These are phyloP conservation scores for Apiotrichum gracile DNA, from an alignment of 1,284 basidiomycete species.

Conservation along the genomic window DNA sequence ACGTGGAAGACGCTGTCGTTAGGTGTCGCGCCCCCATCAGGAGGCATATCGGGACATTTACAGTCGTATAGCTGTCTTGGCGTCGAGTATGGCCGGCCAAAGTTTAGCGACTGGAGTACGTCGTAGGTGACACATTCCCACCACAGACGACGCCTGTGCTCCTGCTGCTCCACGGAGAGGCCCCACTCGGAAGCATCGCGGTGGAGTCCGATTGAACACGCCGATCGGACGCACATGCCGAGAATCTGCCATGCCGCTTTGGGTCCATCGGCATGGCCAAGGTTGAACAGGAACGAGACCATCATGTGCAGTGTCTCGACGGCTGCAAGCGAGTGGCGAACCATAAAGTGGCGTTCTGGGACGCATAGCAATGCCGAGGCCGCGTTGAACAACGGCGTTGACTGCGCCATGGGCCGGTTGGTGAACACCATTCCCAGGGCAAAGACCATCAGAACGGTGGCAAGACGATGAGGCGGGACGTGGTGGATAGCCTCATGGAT, in stretches of 20 bases:
- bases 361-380: slow-evolving; percentile 15
- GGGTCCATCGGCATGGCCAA: slow-evolving; percentile 13
- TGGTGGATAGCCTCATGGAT: slow-evolving; percentile 14
- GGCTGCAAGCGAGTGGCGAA: slow-evolving; percentile 15
- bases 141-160: slow-evolving; percentile 15
- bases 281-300: slow-evolving; percentile 19
- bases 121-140: slow-evolving; percentile 22
- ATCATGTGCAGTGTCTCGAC: slow-evolving; percentile 24
- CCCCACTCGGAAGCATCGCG: slow-evolving; percentile 23
- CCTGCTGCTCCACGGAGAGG: slow-evolving; percentile 13
- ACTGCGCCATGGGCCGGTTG: slow-evolving; percentile 8
- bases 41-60: slow-evolving; percentile 9
- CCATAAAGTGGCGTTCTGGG: slow-evolving; percentile 19
- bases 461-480: slow-evolving; percentile 16
- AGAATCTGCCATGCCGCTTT: slow-evolving; percentile 21
- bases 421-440: slow-evolving; percentile 11
- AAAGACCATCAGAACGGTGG: slow-evolving; percentile 15
- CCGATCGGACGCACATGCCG: slow-evolving; percentile 16
- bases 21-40: slow-evolving; percentile 7
- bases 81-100: slow-evolving; percentile 24
- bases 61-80: slow-evolving; percentile 18
- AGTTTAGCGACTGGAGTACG: slow-evolving; percentile 24
- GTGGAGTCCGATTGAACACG: slow-evolving; percentile 16
- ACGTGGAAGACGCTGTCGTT: slow-evolving; percentile 18
- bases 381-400: slow-evolving; percentile 12